These are phyloP conservation scores for Luzula sylvatica DNA, from an alignment of 176 grass and related monocot genomes.

Conservation along the genomic window DNA sequence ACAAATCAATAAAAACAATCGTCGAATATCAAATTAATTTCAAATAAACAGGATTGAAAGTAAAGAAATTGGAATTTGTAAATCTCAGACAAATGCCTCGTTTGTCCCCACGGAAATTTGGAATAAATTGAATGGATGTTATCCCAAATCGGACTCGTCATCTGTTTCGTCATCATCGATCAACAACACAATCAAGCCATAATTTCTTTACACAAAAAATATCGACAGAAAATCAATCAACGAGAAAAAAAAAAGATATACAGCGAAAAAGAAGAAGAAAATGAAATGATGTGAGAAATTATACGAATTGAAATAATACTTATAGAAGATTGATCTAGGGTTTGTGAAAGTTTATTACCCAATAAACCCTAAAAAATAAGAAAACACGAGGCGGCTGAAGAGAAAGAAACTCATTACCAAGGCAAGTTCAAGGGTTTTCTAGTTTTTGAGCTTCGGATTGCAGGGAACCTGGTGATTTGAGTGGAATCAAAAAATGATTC, in stretches of 20 bases:
- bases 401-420: background rate
- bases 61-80: background rate
- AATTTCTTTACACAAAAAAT: background rate
- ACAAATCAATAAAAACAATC: background rate
- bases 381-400: background rate
- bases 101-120: constrained; percentile 6
- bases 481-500: no score
- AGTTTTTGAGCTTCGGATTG: no score
- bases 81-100: constrained; percentile 26
- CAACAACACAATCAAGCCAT: background rate
- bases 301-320: background rate
- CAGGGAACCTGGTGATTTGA: no score
- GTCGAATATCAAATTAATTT: background rate
- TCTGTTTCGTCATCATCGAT: constrained; percentile 21
- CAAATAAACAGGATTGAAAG: no score
- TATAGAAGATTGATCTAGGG: constrained; percentile 11
- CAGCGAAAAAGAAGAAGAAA: no score
- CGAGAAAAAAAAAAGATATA: background rate
- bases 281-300: no score
- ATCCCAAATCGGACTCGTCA: constrained; percentile 21
- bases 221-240: background rate
- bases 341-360: background rate
- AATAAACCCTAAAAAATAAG: background rate
- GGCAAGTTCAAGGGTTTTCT: no score
- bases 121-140: constrained; percentile 20